Evolutionary conservation across 2,329 filamentous ascomycete species (phyloP).

Genomic region (Lasiodiplodia sp.): DNA sequence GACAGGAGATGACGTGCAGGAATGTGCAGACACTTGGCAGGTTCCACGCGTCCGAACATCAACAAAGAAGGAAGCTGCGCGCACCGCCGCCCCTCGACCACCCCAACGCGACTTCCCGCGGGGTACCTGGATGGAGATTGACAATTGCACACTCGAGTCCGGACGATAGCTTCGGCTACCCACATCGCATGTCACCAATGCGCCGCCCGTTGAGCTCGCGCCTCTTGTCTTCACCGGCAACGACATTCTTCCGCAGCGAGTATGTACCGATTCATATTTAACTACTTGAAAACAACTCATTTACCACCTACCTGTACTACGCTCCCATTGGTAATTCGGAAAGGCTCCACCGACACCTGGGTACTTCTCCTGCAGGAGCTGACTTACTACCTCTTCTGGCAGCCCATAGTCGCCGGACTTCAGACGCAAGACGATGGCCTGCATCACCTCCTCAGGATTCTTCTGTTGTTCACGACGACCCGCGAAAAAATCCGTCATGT

Average conservation of each 20-base stretch:
- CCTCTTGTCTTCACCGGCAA: background rate
- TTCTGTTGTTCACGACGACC: background rate
- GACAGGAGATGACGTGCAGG: background rate
- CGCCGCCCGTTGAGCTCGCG: background rate
- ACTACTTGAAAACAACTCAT: background rate
- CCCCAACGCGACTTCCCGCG: background rate
- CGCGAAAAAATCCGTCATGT: background rate
- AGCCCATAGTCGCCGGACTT: background rate
- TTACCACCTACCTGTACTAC: background rate
- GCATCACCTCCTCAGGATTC: background rate
- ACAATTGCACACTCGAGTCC: too few species aligned
- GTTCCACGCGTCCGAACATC: conserved; percentile 1
- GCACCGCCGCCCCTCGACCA: background rate
- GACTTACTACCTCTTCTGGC: background rate
- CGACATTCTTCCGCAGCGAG: background rate
- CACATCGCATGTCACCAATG: background rate
- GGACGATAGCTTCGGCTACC: too few species aligned
- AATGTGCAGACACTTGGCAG: conserved; percentile 18
- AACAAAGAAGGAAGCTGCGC: background rate
- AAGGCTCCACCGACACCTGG: background rate
- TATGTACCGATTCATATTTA: background rate
- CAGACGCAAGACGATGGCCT: background rate
- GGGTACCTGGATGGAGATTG: too few species aligned
- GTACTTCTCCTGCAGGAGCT: background rate
- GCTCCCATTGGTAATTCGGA: background rate